Percentiles rank a stretch among this genome's conserved stretches.
phyloP scores from a whole-genome alignment of 139 green algal species.

The Micractinium conductrix region DNA sequence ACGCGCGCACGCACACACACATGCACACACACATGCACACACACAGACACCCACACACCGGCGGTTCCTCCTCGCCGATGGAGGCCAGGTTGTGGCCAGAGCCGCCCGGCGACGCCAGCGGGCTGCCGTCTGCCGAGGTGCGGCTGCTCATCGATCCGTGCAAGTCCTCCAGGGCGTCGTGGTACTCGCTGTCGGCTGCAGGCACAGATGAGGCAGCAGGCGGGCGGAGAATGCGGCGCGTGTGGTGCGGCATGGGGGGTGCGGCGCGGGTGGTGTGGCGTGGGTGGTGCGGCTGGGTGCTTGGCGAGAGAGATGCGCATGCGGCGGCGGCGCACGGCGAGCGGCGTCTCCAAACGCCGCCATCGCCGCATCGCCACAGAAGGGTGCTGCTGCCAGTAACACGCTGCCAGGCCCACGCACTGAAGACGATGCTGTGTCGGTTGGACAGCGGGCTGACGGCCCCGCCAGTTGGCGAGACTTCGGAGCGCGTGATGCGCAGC shows the following conservation, averaged over 20 bases:
- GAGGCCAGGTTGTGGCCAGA: neutral
- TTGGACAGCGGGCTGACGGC: neutral
- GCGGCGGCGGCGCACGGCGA: too few species aligned
- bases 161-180: slow-evolving; percentile 21
- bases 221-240: neutral
- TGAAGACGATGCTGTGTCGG: slow-evolving; percentile 14
- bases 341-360: too few species aligned
- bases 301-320: too few species aligned
- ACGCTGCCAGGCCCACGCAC: neutral
- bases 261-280: neutral
- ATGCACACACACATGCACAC: too few species aligned
- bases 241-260: neutral
- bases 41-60: too few species aligned
- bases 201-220: too few species aligned
- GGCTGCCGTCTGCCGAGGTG: neutral
- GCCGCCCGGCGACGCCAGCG: neutral
- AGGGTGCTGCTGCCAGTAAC: too few species aligned
- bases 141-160: neutral
- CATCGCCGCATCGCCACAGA: too few species aligned
- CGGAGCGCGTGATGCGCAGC: neutral
- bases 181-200: slow-evolving; percentile 23
- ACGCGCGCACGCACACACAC: too few species aligned
- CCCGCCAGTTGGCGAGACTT: neutral
- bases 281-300: too few species aligned
- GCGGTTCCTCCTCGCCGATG: neutral